Evolutionary conservation across 2,329 filamentous ascomycete genomes (phyloP).

Genomic region (Hymenoscyphus linearis): DNA sequence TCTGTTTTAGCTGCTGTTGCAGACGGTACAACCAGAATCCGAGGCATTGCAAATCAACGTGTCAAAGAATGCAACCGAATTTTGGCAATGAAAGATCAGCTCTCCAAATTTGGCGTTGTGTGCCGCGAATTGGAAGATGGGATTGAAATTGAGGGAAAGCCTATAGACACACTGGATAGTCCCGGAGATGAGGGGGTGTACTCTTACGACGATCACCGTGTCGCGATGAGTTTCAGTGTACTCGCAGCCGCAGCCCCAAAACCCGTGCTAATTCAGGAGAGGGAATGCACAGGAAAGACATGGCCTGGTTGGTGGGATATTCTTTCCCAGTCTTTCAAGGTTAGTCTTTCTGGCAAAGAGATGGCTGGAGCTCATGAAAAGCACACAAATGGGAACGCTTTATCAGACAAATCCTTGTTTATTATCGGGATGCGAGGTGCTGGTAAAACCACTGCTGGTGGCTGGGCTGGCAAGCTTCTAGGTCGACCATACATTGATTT

Average conservation of each 20-base stretch:
- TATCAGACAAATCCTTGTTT: conserved; percentile 66
- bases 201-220: conserved; percentile 96
- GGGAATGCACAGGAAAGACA: conserved; percentile 92
- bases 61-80: conserved; percentile 99
- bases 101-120: conserved; percentile 85
- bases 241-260: conserved; percentile 66
- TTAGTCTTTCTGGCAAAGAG: conserved; percentile 67
- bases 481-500: conserved; percentile 78
- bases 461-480: conserved; percentile 74
- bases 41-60: conserved; percentile 93
- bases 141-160: conserved; percentile 64
- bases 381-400: conserved; percentile 34
- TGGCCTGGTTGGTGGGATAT: conserved; percentile 99
- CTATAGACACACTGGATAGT: conserved; percentile 42
- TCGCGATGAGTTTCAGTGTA: conserved; percentile 98
- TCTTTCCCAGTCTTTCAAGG: conserved; percentile 71
- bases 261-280: conserved; percentile 75
- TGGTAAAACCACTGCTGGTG: conserved; percentile 89
- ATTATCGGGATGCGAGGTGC: conserved; percentile 97
- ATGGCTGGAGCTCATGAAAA: conserved; percentile 34
- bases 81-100: conserved; percentile 86
- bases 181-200: conserved; percentile 66
- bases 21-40: conserved; percentile 75
- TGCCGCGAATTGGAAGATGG: conserved; percentile 90
- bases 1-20: conserved; percentile 90